Conservation (phyloP, 768 basidiomycete species). For the Neoboletus magnificus region DNA sequence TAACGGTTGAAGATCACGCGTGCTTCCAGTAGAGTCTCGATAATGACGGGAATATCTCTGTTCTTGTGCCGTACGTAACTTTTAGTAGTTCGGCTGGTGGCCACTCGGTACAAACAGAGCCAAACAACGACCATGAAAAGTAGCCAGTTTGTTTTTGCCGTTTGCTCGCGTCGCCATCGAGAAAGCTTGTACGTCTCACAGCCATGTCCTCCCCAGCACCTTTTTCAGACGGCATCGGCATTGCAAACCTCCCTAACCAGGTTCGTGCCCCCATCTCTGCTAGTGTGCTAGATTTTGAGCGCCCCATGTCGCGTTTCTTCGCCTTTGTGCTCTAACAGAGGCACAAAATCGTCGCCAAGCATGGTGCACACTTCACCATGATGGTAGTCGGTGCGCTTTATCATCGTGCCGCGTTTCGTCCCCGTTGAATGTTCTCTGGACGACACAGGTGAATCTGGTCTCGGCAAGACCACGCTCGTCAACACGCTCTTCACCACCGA, state of each 20-base stretch:
- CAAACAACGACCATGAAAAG: constrained; percentile 28
- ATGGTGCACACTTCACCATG: constrained; percentile 95
- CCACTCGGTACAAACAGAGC: constrained; percentile 25
- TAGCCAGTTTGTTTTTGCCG: constrained; percentile 14
- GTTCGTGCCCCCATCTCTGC: constrained; percentile 40
- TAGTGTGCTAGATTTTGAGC: neutral
- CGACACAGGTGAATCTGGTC: constrained; percentile 82
- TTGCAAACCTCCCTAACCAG: constrained; percentile 98
- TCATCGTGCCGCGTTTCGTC: neutral
- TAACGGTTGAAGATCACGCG: neutral
- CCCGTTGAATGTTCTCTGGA: neutral
- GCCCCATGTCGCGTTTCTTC: neutral
- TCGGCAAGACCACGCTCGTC: constrained; percentile 96
- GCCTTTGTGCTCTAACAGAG: constrained; percentile 47
- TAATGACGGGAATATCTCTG: too few relatives aligned
- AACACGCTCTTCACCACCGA: constrained; percentile 99
- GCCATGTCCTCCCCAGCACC: constrained; percentile 30
- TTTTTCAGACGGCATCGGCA: constrained; percentile 78
- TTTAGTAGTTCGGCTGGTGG: neutral
- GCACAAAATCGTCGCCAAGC: constrained; percentile 99
- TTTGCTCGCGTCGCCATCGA: constrained; percentile 21
- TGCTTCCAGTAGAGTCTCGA: neutral
- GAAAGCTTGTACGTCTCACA: constrained; percentile 7
- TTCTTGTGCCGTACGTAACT: neutral
- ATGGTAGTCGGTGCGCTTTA: constrained; percentile 86